Conservation (phyloP, 1,284 basidiomycete species). For the Heterobasidion parviporum region DNA sequence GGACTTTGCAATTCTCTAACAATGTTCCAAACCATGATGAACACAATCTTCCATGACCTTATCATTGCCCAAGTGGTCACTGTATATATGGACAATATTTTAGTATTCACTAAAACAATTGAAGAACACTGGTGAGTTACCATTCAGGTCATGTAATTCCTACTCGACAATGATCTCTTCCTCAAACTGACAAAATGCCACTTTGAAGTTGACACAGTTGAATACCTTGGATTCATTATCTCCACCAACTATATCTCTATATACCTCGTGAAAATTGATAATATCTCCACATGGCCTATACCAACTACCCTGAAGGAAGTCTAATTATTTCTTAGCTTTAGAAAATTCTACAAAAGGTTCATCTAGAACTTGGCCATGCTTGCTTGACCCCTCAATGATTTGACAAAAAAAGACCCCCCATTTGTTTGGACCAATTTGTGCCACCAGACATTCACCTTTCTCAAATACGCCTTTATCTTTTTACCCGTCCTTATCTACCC, state of each 20-base stretch:
- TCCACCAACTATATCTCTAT: neutral
- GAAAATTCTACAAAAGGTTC: neutral
- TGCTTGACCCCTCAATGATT: neutral
- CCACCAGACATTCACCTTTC: slow-evolving; percentile 18
- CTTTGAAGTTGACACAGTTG: neutral
- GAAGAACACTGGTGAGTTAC: neutral
- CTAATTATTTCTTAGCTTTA: neutral
- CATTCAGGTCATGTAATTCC: neutral
- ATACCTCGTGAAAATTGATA: neutral
- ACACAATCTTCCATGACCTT: neutral
- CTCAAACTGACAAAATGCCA: neutral
- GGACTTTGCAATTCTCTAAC: neutral
- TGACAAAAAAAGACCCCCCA: neutral
- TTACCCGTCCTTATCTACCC: neutral
- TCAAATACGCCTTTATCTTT: slow-evolving; percentile 13
- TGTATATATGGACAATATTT: neutral
- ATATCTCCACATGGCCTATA: neutral
- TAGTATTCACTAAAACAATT: neutral
- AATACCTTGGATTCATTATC: neutral
- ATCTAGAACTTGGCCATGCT: neutral
- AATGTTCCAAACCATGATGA: neutral
- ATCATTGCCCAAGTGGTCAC: neutral
- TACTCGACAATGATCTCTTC: neutral
- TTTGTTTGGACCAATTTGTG: slow-evolving; percentile 16
- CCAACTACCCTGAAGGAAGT: slow-evolving; percentile 9